Base-by-base conservation (phyloP, 2,329 filamentous ascomycete species). In the Claviceps maximensis region DNA sequence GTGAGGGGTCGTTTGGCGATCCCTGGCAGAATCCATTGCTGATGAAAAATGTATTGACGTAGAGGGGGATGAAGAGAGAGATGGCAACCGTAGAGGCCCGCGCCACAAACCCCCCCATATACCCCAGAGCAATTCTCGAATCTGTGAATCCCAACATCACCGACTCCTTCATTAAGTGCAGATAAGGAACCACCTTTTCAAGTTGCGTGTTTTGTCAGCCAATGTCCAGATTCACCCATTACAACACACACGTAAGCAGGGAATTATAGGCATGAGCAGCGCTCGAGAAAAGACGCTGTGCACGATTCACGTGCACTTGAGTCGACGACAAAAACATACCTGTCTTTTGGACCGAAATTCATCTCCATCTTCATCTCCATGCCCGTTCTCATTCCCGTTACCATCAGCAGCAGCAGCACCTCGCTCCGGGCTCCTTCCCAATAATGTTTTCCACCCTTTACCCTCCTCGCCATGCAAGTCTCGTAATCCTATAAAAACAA, bases 31-130 rank as follows among this genome's bases (percentile, higher is more conserved):
- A 84, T 2, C 89, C 90, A 51, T 85, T 84, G 49, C 75, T 73
- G 57, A 91, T 86, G 68, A 91, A 97, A 67, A 88, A 95, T 25
- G 88, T 84, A 65, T 97, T 97, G 61, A 96, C 82, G 64, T 87
- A 94, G 2, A 98, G 78, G 0, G 93, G 93, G 52, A 98, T 86
- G 70, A 97, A 98, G 6, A 97, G 79, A 0, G 89, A 94, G 58
- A 98, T 95, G 51, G 87, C 91, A 5, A 98, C 93, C 0, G 89
- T 95, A 0, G 90, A 96, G 8, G 93, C 90, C 53, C 93, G 83
- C 10, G 90, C 91, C 2, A 98, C 91, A 62, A 97, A 96, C 1
- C 93, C 93, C 57, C 91, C 93, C 0, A 97, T 72, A 63, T 97
- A 98, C 29, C 87, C 91, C 0, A 97, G 76, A 19, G 82, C 84